Conservation (phyloP, 208 protist species). For the Wallacemonas rigidus region DNA sequence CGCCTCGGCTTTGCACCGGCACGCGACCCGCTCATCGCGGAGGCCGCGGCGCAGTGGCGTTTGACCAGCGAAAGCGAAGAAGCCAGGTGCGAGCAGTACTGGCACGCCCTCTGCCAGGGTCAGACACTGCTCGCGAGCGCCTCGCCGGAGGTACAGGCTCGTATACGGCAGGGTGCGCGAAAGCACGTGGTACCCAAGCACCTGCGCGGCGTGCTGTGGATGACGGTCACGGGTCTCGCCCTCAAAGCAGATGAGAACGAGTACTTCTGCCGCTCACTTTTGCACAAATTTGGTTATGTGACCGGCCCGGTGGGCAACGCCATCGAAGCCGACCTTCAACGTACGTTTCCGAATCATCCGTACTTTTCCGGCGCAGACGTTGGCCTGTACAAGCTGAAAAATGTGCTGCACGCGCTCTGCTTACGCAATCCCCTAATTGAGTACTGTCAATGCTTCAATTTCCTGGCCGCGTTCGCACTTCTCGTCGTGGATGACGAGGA, state of each 20-base stretch:
- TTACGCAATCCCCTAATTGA: conserved; percentile 77
- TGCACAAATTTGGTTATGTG: conserved; percentile 56
- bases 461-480: conserved; percentile 57
- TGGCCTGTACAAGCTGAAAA: conserved; percentile 54
- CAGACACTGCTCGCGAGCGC: conserved; percentile 54
- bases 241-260: conserved; percentile 76
- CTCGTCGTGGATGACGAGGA: conserved; percentile 76
- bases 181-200: conserved; percentile 46
- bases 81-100: conserved; percentile 52
- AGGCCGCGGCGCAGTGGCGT: conserved; percentile 29
- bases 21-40: conserved; percentile 14
- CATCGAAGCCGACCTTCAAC: conserved; percentile 65
- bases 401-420: conserved; percentile 76
- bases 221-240: conserved; percentile 67
- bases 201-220: conserved; percentile 66
- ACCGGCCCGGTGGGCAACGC: conserved; percentile 33
- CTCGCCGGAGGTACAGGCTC: conserved; percentile 27
- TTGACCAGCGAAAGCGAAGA: conserved; percentile 25
- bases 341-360: conserved; percentile 70
- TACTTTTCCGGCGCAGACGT: conserved; percentile 67
- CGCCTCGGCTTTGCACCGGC: conserved; percentile 53
- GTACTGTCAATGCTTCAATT: conserved; percentile 87
- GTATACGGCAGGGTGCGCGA: conserved; percentile 36
- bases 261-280: conserved; percentile 61
- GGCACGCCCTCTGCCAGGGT: conserved; percentile 44